Evolutionary conservation across 2,329 filamentous ascomycete species (phyloP), one percentile per base, ranked within the genome.

Genomic region (Podosphaera xanthii): DNA sequence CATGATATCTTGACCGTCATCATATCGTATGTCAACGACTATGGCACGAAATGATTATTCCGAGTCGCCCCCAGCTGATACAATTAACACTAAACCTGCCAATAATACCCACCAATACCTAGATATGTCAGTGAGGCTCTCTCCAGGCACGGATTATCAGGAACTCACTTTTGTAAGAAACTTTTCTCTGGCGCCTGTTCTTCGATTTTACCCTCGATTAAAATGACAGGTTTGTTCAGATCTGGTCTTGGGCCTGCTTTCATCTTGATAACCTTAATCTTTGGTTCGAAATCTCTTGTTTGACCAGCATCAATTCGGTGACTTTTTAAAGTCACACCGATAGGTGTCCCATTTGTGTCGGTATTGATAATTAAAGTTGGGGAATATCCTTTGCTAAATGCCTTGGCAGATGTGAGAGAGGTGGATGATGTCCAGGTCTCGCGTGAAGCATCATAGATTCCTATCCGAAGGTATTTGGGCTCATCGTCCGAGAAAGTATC

Each of bases 211-310:
- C 82, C 82, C 63, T 82, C 77, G 53, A 72, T 76, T 62, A 85
- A 70, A 55, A 83, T 77, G 44, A 86, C 74, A 2, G 82, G 81
- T 70, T 77, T 79, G 65, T 83, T 84, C 65, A 85, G 70, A 63
- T 75, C 75, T 1, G 80, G 80, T 67, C 77, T 74, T 68, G 74
- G 75, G 1, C 80, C 82, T 59, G 69, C 70, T 53, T 66, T 69
- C 49, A 75, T 72, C 33, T 72, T 70, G 52, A 76, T 66, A 55
- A 84, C 70, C 58, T 75, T 68, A 6, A 77, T 78, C 71, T 79
- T 74, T 52, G 81, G 80, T 0, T 79, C 80, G 71, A 83, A 83
- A 67, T 83, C 80, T 63, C 81, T 74, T 65, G 81, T 84, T 64
- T 78, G 74, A 1, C 81, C 81, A 9, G 81, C 81, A 67, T 84